Evolutionary conservation across 441 rosid genomes (phyloP), one percentile per base, ranked within the genome.

Genomic region (Melianthus villosus): DNA sequence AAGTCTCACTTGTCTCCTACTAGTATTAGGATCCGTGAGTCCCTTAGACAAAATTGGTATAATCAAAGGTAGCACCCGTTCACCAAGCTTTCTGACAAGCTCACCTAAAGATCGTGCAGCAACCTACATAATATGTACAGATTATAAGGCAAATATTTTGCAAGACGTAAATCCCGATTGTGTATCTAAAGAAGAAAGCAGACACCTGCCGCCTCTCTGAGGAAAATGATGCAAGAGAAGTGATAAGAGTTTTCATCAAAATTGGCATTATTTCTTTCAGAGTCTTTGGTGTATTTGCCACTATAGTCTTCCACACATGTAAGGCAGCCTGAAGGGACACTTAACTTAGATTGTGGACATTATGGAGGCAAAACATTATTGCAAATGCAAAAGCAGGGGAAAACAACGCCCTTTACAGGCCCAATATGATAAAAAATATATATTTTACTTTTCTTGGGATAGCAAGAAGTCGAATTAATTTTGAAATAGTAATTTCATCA

Each of bases 281-380:
- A 4, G 99, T 92, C 73, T 92, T 92, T 26, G 97, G 99, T 54
- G 99, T 86, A 57, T 92, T 92, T 25, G 95, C 99, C 46, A 92
- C 99, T 26, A 86, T 82, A 46, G 92, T 92, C 69, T 92, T 86
- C 99, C 99, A 92, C 12, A 92, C 99, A 56, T 86, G 99, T 43
- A 92, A 67, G 10, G 99, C 95, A 55, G 95, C 99, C 99, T 92
- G n/a, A n/a, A n/a, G n/a, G n/a, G n/a, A n/a, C n/a, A n/a, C n/a
- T n/a, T n/a, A n/a, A n/a, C n/a, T n/a, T n/a, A n/a, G n/a, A n/a
- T n/a, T n/a, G n/a, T n/a, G n/a, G n/a, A n/a, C n/a, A n/a, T n/a
- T n/a, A n/a, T n/a, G n/a, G n/a, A n/a, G n/a, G n/a, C n/a, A n/a
- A n/a, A n/a, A n/a, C n/a, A n/a, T n/a, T n/a, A n/a, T n/a, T n/a